Percentiles rank a stretch among this genome's conserved stretches.
Conservation (phyloP, 2,329 filamentous ascomycete species). For the Claviceps capensis region DNA sequence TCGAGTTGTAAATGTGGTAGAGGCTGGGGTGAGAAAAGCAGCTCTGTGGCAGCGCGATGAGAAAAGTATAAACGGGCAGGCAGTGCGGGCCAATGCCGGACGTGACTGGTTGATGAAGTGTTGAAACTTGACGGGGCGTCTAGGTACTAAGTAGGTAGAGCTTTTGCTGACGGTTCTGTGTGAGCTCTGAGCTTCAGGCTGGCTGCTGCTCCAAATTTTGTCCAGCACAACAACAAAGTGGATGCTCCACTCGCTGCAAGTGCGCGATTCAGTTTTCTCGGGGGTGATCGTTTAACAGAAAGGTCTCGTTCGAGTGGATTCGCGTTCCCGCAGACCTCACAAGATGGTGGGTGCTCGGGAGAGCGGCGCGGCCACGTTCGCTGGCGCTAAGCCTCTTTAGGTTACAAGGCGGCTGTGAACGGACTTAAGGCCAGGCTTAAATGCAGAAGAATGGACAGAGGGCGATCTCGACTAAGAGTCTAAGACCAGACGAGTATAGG, state of each 20-base stretch:
- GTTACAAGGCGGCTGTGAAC: constrained; percentile 1
- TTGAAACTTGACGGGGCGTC: background rate
- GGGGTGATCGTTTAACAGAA: no score
- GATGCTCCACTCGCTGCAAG: background rate
- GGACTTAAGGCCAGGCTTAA: constrained; percentile 2
- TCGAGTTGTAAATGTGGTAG: no score
- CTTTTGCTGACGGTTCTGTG: constrained; percentile 1
- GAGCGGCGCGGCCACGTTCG: constrained; percentile 1
- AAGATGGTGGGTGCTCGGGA: background rate
- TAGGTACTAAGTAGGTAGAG: background rate
- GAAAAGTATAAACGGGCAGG: background rate
- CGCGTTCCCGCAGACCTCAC: background rate
- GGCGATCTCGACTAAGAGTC: background rate
- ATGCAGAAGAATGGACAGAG: background rate
- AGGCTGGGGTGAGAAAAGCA: no score
- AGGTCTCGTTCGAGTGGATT: background rate
- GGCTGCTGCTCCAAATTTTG: background rate
- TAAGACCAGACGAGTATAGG: background rate
- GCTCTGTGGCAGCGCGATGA: no score
- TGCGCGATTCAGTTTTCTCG: background rate
- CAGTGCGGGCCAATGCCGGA: background rate
- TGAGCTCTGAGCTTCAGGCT: background rate
- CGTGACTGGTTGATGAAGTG: no score
- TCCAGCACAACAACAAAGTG: background rate
- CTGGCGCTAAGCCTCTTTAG: background rate